Conservation (phyloP, 2,329 filamentous ascomycete species). For the Cercospora sp. region DNA sequence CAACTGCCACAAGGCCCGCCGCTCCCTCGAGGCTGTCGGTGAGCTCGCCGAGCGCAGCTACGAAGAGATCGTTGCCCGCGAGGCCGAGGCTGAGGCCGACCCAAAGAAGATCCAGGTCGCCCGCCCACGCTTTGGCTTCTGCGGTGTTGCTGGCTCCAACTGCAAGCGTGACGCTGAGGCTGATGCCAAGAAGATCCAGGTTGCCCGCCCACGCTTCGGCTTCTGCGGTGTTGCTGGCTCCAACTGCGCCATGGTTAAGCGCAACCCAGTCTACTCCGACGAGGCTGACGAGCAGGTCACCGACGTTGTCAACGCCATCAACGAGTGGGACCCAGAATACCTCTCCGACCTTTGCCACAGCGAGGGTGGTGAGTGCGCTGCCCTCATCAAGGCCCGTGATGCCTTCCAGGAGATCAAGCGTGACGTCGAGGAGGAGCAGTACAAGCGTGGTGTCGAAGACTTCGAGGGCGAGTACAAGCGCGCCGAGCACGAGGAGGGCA, state of each 20-base stretch:
- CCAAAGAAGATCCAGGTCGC: slow-evolving; percentile 23
- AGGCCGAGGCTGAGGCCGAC: slow-evolving; percentile 29
- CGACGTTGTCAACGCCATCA: slow-evolving; percentile 17
- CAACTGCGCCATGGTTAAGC: slow-evolving; percentile 41
- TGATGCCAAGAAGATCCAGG: neutral
- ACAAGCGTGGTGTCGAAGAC: slow-evolving; percentile 13
- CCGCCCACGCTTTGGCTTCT: slow-evolving; percentile 28
- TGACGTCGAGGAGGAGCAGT: slow-evolving; percentile 26
- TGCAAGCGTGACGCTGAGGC: slow-evolving; percentile 39
- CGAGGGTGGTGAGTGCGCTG: slow-evolving; percentile 32
- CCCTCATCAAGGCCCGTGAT: slow-evolving; percentile 32
- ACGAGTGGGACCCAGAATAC: slow-evolving; percentile 26
- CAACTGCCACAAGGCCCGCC: slow-evolving; percentile 44
- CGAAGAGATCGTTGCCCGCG: slow-evolving; percentile 25
- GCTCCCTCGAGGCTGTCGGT: slow-evolving; percentile 44
- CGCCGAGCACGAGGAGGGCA: slow-evolving; percentile 12
- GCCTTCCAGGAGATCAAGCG: slow-evolving; percentile 31
- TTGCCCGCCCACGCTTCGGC: slow-evolving; percentile 21
- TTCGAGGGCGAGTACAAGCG: slow-evolving; percentile 17
- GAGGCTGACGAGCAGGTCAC: slow-evolving; percentile 41
- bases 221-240: slow-evolving; percentile 46
- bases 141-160: slow-evolving; percentile 43
- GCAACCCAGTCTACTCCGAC: slow-evolving; percentile 32
- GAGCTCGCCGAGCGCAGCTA: slow-evolving; percentile 23
- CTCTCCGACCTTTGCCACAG: slow-evolving; percentile 22